Percentiles rank a stretch among this genome's conserved stretches.
phyloP scores from a whole-genome alignment of 2,329 filamentous ascomycete genomes.

The Fusarium odoratissimum region DNA sequence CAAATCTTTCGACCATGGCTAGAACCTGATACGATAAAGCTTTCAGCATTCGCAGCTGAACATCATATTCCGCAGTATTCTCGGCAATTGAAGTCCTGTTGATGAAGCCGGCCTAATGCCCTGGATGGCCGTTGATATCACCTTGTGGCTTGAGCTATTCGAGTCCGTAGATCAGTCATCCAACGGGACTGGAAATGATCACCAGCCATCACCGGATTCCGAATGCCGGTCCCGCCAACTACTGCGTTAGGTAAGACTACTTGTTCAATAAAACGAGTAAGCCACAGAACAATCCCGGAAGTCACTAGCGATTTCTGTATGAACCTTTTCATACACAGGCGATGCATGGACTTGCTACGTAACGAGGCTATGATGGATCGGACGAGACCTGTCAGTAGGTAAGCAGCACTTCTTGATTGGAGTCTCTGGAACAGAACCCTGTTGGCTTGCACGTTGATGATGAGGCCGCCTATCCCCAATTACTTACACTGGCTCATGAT shows the following conservation, averaged over 20 bases:
- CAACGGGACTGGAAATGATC: background rate
- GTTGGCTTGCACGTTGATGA: background rate
- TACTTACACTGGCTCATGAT: background rate
- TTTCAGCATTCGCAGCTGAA: accelerated
- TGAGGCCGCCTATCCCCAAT: background rate
- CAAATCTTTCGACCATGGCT: too few species aligned
- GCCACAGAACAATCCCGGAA: background rate
- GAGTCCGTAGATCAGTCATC: accelerated
- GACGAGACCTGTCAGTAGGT: background rate
- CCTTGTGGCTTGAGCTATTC: background rate
- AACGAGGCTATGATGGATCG: background rate
- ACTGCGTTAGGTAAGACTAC: background rate
- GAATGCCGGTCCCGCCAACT: background rate
- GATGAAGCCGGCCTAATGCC: background rate
- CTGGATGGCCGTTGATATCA: background rate
- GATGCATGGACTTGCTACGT: accelerated
- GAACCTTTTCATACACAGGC: accelerated
- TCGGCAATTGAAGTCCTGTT: background rate
- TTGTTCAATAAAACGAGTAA: background rate
- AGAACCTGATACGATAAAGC: background rate
- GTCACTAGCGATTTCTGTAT: accelerated
- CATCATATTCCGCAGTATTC: accelerated
- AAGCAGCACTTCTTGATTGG: background rate
- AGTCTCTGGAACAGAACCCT: background rate
- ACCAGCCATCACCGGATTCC: background rate